phyloP scores from a whole-genome alignment of 768 basidiomycete genomes.

The Boletus eberwhitei region DNA sequence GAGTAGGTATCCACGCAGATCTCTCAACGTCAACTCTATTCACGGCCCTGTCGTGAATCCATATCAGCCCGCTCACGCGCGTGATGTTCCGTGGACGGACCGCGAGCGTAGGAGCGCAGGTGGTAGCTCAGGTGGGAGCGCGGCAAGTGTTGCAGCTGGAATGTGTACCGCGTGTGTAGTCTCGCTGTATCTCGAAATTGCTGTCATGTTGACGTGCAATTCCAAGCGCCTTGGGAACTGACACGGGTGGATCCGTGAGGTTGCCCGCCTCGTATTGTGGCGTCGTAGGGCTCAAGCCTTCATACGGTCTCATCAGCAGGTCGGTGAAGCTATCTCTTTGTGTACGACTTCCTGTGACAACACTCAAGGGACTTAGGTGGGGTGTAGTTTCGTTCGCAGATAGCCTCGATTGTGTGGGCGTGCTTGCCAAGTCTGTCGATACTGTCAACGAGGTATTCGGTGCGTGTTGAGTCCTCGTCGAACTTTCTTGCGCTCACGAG shows the following conservation, averaged over 20 bases:
- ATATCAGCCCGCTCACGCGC: conserved; percentile 31
- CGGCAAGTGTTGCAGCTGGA: conserved; percentile 84
- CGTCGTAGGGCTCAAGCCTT: conserved; percentile 89
- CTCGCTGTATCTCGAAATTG: neutral
- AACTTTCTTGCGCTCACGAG: conserved; percentile 3
- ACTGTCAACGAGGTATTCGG: conserved; percentile 59
- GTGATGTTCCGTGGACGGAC: conserved; percentile 20
- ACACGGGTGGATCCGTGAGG: conserved; percentile 93
- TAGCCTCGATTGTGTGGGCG: conserved; percentile 90
- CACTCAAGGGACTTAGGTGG: conserved; percentile 49
- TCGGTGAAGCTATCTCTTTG: conserved; percentile 31
- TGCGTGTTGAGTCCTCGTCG: conserved; percentile 25
- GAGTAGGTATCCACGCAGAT: conserved; percentile 40
- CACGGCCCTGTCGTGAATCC: conserved; percentile 85
- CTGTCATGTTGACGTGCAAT: conserved; percentile 1
- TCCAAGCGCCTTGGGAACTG: conserved; percentile 81
- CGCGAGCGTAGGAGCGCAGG: conserved; percentile 66
- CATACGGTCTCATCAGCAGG: conserved; percentile 90
- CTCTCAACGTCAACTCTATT: conserved; percentile 68
- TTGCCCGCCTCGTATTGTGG: conserved; percentile 95
- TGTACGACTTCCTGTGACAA: neutral
- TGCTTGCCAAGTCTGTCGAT: conserved; percentile 58
- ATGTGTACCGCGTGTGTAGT: conserved; percentile 77
- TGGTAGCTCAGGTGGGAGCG: conserved; percentile 93
- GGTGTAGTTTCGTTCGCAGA: conserved; percentile 94